Percentiles rank a stretch among this genome's conserved stretches.
These are phyloP conservation scores for Marsdenia floribunda DNA, from an alignment of 257 asterid species.

Conservation along the genomic window DNA sequence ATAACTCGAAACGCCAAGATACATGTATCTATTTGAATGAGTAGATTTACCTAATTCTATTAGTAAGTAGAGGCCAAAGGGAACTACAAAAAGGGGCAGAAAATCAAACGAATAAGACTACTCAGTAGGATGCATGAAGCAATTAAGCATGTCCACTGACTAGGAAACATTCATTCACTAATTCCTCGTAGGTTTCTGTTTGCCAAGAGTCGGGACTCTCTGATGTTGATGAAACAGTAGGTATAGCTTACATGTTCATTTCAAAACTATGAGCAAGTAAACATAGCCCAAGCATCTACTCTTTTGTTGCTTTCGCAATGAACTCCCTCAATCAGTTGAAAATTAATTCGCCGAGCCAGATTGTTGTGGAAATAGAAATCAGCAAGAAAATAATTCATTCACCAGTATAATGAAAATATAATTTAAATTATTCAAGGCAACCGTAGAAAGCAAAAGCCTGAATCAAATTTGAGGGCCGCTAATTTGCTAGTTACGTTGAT, in stretches of 20 bases:
- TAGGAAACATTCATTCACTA: background rate
- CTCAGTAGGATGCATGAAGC: background rate
- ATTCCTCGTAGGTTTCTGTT: background rate
- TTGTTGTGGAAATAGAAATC: background rate
- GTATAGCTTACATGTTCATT: background rate
- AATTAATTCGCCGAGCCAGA: background rate
- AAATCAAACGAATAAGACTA: background rate
- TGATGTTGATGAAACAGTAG: background rate
- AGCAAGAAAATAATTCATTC: background rate
- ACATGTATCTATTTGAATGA: too few relatives aligned
- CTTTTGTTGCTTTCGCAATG: background rate
- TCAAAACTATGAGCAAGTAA: background rate
- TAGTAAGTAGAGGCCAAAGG: background rate
- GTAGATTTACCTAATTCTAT: background rate
- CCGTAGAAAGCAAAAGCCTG: background rate
- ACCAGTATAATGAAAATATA: background rate
- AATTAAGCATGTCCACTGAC: background rate
- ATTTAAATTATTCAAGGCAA: background rate
- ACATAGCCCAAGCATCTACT: background rate
- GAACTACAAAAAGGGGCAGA: background rate
- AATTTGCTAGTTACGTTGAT: background rate
- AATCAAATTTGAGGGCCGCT: too few relatives aligned
- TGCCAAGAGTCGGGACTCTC: background rate
- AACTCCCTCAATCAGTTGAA: background rate
- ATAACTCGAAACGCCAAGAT: conserved; percentile 19